Percentiles rank a stretch among this genome's conserved stretches.
phyloP scores from a whole-genome alignment of 768 basidiomycete species.

The Tylopilus sp. region DNA sequence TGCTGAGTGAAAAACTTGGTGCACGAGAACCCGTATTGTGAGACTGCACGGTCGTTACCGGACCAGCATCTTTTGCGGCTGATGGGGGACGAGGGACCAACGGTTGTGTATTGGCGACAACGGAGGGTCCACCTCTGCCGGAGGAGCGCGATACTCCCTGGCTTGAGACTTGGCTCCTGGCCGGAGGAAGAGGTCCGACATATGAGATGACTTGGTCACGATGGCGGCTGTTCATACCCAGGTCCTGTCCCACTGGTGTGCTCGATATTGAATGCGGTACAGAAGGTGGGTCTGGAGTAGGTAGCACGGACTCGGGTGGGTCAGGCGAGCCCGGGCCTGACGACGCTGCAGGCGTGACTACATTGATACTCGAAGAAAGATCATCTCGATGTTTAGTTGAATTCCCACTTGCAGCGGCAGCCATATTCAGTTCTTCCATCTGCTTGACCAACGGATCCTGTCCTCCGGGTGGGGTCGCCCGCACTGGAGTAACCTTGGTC shows the following conservation, averaged over 20 bases:
- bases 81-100: constrained; percentile 63
- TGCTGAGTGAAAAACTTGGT: background rate
- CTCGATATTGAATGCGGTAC: constrained; percentile 37
- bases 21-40: constrained; percentile 9
- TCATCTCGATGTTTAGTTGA: constrained; percentile 21
- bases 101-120: constrained; percentile 77
- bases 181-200: constrained; percentile 27
- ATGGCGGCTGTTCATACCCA: constrained; percentile 28
- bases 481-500: constrained; percentile 16
- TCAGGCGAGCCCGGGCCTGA: constrained; percentile 66
- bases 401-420: constrained; percentile 21
- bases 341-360: no score
- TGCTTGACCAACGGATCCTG: constrained; percentile 66
- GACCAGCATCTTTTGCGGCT: constrained; percentile 36
- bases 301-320: constrained; percentile 66
- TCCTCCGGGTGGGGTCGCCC: constrained; percentile 34
- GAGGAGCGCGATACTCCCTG: constrained; percentile 40
- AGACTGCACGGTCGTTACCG: constrained; percentile 11
- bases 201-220: constrained; percentile 54
- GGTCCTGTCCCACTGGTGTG: constrained; percentile 57
- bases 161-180: constrained; percentile 21
- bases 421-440: constrained; percentile 49
- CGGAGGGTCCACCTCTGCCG: constrained; percentile 68
- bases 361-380: constrained; percentile 17
- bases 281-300: constrained; percentile 53